Percentiles rank a stretch among this genome's conserved stretches.
Conservation (phyloP, 2,329 filamentous ascomycete genomes). For the Monosporascus sp. region DNA sequence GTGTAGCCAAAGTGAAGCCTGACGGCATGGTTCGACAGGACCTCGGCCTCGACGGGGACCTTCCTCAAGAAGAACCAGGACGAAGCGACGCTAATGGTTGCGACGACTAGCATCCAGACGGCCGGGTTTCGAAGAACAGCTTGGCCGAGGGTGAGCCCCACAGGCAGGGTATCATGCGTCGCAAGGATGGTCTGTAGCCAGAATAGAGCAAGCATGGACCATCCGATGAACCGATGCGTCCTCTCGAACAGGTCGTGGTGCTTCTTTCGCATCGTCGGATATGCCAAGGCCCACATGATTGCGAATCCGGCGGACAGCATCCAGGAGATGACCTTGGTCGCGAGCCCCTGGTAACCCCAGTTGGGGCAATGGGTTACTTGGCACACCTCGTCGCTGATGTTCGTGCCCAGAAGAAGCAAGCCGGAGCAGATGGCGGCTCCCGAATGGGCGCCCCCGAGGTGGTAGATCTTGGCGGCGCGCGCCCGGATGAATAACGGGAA, state of each 20-base stretch:
- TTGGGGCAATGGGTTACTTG: conserved; percentile 3
- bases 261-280: conserved; percentile 53
- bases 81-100: conserved; percentile 60
- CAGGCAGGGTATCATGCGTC: conserved; percentile 34
- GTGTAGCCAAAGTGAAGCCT: conserved; percentile 65
- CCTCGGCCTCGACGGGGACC: conserved; percentile 59
- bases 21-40: conserved; percentile 67
- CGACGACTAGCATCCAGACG: conserved; percentile 64
- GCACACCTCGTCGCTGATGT: conserved; percentile 14
- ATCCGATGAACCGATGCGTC: conserved; percentile 69
- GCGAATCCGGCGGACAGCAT: conserved; percentile 52
- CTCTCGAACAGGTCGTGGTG: conserved; percentile 58
- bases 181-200: conserved; percentile 58
- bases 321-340: conserved; percentile 46
- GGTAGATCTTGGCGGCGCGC: conserved; percentile 46
- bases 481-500: conserved; percentile 42
- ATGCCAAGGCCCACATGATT: conserved; percentile 54
- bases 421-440: conserved; percentile 43
- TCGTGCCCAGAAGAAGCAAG: conserved; percentile 39
- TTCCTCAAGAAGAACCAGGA: conserved; percentile 70
- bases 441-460: conserved; percentile 47
- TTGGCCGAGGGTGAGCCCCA: conserved; percentile 25
- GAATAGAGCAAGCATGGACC: conserved; percentile 60
- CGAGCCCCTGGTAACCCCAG: conserved; percentile 30
- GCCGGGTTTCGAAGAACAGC: conserved; percentile 34